Percentiles rank a stretch among this genome's conserved stretches.
Conservation (phyloP, 768 basidiomycete species). For the Butyriboletus loyo region DNA sequence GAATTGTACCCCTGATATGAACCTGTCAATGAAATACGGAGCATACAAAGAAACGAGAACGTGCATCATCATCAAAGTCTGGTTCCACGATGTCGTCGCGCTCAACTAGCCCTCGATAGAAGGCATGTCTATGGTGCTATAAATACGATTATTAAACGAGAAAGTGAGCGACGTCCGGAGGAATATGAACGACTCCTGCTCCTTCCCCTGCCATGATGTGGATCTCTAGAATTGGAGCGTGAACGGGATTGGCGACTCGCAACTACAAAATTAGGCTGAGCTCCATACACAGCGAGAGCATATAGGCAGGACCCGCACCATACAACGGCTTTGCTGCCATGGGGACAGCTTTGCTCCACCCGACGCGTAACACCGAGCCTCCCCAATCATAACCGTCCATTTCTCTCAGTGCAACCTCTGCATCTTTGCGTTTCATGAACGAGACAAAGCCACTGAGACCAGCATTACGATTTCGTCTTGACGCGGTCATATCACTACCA, state of each 20-base stretch:
- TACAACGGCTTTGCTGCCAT: constrained; percentile 77
- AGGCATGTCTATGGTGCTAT: constrained; percentile 70
- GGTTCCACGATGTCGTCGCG: constrained; percentile 52
- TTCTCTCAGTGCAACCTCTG: constrained; percentile 84
- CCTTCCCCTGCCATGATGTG: constrained; percentile 22
- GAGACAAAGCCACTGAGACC: constrained; percentile 96
- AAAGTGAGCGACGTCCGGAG: constrained; percentile 26
- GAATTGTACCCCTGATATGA: constrained; percentile 74
- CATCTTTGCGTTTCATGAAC: constrained; percentile 91
- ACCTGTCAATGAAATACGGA: constrained; percentile 6
- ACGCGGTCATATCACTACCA: constrained; percentile 72
- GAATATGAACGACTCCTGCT: constrained; percentile 28
- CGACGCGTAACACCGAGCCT: constrained; percentile 80
- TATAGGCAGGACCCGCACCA: constrained; percentile 44
- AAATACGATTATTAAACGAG: constrained; percentile 14
- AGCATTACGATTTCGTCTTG: constrained; percentile 64
- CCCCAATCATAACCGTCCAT: constrained; percentile 96
- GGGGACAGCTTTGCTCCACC: constrained; percentile 97
- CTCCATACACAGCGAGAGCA: not conserved
- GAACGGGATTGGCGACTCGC: constrained; percentile 31
- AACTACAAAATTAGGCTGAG: constrained; percentile 11
- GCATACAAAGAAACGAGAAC: constrained; percentile 12
- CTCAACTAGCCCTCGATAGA: constrained; percentile 67
- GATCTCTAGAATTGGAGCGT: constrained; percentile 33
- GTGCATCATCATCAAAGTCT: constrained; percentile 80